Percentiles rank a stretch among this genome's conserved stretches.
Conservation (phyloP, 176 grass and related monocot genomes). For the Avena sativa region DNA sequence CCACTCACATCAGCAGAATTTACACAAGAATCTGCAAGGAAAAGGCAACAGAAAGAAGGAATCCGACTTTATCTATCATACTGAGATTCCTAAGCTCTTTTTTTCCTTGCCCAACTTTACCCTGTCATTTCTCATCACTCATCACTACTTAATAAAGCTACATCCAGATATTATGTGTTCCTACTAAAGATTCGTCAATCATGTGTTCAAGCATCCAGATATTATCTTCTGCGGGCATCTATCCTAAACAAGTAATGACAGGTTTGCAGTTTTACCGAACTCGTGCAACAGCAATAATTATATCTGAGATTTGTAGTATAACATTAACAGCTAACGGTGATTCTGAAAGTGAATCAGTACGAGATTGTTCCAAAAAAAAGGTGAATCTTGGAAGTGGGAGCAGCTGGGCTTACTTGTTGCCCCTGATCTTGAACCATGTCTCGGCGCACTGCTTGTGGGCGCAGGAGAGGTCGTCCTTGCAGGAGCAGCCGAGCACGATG, state of each 20-base stretch:
- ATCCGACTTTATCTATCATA: constrained; percentile 40
- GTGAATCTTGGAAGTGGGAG: constrained; percentile 20
- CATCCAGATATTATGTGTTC: background rate
- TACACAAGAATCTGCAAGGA: constrained; percentile 51
- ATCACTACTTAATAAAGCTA: constrained; percentile 42
- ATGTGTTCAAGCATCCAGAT: constrained; percentile 39
- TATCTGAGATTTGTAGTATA: background rate
- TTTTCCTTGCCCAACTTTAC: constrained; percentile 49
- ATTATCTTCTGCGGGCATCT: constrained; percentile 24
- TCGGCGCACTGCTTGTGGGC: constrained; percentile 97
- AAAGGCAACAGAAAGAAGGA: constrained; percentile 40
- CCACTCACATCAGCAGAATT: constrained; percentile 42
- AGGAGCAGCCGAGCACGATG: constrained; percentile 93
- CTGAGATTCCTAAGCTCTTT: constrained; percentile 49
- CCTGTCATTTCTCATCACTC: constrained; percentile 41
- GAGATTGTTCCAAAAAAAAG: background rate
- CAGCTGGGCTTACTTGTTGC: constrained; percentile 82
- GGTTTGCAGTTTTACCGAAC: constrained; percentile 24
- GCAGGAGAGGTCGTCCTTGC: constrained; percentile 86
- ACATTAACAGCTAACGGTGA: constrained; percentile 9
- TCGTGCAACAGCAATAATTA: background rate
- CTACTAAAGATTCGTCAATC: constrained; percentile 57
- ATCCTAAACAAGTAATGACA: constrained; percentile 13
- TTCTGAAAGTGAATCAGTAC: background rate
- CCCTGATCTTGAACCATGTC: constrained; percentile 99